A percentile compares a stretch with the other conserved stretches of the same genome.
These are phyloP conservation scores for Gonium pectorale DNA, from an alignment of 139 green algal species.

Conservation along the genomic window DNA sequence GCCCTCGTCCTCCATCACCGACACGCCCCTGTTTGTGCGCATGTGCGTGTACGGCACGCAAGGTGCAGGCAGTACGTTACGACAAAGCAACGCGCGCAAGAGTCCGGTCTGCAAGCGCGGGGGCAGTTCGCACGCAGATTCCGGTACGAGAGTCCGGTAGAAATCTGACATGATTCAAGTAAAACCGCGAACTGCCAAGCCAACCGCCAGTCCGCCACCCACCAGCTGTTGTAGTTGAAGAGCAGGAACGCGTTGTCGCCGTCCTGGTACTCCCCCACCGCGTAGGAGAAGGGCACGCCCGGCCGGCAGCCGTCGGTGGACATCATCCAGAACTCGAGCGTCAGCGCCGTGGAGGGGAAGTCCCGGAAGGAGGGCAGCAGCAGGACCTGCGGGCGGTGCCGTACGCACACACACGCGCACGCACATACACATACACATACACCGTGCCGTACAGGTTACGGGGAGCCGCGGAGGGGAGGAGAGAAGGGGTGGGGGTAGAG, in stretches of 20 bases:
- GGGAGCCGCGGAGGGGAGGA: not conserved
- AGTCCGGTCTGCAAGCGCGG: too few species aligned
- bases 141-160: too few species aligned
- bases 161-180: too few species aligned
- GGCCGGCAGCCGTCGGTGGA: conserved; percentile 69
- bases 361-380: conserved; percentile 78
- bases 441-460: not conserved
- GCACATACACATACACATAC: too few species aligned
- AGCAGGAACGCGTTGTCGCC: conserved; percentile 89
- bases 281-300: conserved; percentile 81
- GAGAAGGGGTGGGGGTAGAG: not conserved
- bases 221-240: conserved; percentile 91
- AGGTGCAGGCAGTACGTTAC: too few species aligned
- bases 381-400: conserved; percentile 75
- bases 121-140: too few species aligned
- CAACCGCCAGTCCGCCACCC: conserved; percentile 22
- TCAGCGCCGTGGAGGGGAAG: conserved; percentile 82
- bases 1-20: conserved; percentile 93
- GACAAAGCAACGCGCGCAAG: too few species aligned
- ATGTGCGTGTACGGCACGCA: too few species aligned
- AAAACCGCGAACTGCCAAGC: too few species aligned
- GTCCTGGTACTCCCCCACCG: conserved; percentile 71
- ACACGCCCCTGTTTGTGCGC: conserved; percentile 68
- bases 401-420: too few species aligned
- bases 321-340: conserved; percentile 94